phyloP scores from a whole-genome alignment of 78 protist genomes.

The Creolimax fragrantissima region DNA sequence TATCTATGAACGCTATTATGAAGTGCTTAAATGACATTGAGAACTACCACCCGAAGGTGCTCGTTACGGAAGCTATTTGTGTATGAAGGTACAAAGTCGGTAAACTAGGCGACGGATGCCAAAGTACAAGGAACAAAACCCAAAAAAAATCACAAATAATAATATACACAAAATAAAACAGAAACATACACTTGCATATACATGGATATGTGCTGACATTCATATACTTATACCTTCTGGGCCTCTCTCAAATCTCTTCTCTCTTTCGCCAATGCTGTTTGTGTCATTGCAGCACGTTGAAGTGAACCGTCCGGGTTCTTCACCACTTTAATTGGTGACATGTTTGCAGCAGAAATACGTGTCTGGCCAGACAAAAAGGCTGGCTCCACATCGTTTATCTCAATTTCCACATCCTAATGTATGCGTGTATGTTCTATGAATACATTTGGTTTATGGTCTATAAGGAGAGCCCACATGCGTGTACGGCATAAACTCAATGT shows the following conservation, averaged over 20 bases:
- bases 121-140: too few relatives aligned
- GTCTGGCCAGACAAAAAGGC: conserved; percentile 69
- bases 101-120: too few relatives aligned
- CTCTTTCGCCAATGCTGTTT: conserved; percentile 69
- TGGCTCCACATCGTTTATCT: conserved; percentile 82
- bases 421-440: conserved; percentile 28
- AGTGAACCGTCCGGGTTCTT: conserved; percentile 91
- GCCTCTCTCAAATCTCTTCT: conserved; percentile 73
- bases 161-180: neutral
- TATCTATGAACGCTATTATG: neutral
- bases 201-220: neutral
- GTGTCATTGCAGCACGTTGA: conserved; percentile 83
- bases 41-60: too few relatives aligned
- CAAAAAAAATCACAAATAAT: neutral
- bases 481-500: too few relatives aligned
- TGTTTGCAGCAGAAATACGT: conserved; percentile 1
- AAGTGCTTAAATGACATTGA: neutral
- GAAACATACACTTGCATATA: neutral
- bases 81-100: too few relatives aligned
- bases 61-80: too few relatives aligned
- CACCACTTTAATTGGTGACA: conserved; percentile 83
- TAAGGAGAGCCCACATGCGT: too few relatives aligned
- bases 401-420: conserved; percentile 83
- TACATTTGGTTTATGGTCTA: too few relatives aligned
- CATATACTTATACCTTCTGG: conserved; percentile 30